phyloP scores from a whole-genome alignment of 1,284 basidiomycete genomes.

The Abortiporus biennis region DNA sequence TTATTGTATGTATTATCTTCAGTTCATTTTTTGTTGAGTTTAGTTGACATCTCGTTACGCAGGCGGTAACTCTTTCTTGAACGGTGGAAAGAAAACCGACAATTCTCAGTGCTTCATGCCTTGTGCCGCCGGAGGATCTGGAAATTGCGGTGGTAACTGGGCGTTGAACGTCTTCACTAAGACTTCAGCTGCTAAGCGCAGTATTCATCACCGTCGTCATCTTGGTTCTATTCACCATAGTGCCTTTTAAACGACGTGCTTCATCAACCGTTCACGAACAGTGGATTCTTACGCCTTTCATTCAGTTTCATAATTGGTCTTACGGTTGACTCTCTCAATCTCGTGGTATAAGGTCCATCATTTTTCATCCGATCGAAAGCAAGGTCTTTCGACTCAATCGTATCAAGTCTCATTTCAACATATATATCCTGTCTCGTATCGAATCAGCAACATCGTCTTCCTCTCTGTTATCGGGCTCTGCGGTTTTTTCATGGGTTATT shows the following conservation, averaged over 20 bases:
- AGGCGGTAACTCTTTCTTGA: constrained; percentile 4
- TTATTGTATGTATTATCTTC: constrained; percentile 9
- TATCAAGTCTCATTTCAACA: too few species aligned
- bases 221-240: constrained; percentile 12
- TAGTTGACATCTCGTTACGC: background rate
- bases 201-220: background rate
- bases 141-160: constrained; percentile 12
- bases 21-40: background rate
- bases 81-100: constrained; percentile 6
- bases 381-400: too few species aligned
- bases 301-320: too few species aligned
- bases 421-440: too few species aligned
- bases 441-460: too few species aligned
- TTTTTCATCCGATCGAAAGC: too few species aligned
- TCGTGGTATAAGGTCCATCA: too few species aligned
- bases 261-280: background rate
- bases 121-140: constrained; percentile 9
- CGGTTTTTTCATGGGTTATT: too few species aligned
- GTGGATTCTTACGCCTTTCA: background rate
- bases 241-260: constrained; percentile 7
- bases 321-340: too few species aligned
- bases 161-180: constrained; percentile 9
- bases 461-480: too few species aligned
- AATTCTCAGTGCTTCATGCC: constrained; percentile 8
- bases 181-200: too few species aligned